These are phyloP conservation scores for Tolypocladium album DNA, from an alignment of 2,329 filamentous ascomycete genomes.

Conservation along the genomic window DNA sequence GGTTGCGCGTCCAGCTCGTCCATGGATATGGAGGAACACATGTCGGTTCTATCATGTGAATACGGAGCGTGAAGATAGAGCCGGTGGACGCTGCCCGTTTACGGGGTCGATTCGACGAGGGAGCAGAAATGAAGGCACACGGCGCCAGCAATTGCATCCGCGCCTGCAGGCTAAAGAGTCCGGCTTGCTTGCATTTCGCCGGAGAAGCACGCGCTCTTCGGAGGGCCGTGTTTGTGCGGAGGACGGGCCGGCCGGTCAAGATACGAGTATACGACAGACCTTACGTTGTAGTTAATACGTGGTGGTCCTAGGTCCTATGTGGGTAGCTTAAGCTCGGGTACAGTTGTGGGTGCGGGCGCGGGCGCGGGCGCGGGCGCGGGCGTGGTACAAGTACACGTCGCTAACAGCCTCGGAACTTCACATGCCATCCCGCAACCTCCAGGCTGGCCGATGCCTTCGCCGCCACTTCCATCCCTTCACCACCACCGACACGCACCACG, in stretches of 20 bases:
- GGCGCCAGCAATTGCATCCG: not conserved
- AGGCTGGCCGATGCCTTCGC: not conserved
- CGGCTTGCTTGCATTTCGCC: not conserved
- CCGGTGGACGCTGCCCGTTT: not conserved
- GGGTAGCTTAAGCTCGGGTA: not conserved
- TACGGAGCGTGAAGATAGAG: not conserved
- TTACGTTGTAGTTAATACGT: too few species aligned
- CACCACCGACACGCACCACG: not conserved
- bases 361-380: not conserved
- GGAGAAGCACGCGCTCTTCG: not conserved
- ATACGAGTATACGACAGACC: too few species aligned
- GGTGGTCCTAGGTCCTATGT: too few species aligned
- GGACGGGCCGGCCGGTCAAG: not conserved
- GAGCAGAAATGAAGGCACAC: not conserved
- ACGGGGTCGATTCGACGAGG: not conserved
- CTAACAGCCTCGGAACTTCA: constrained; percentile 3
- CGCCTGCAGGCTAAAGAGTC: not conserved
- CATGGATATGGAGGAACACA: not conserved
- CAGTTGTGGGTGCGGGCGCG: not conserved
- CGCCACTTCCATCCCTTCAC: not conserved
- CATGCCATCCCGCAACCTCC: not conserved
- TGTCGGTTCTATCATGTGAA: not conserved
- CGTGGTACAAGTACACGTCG: not conserved
- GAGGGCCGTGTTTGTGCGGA: not conserved
- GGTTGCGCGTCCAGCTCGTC: not conserved